A percentile compares a stretch with the other conserved stretches of the same genome.
Evolutionary conservation across 2,329 filamentous ascomycete genomes (phyloP).

Genomic region (Diaporthe australafricana): DNA sequence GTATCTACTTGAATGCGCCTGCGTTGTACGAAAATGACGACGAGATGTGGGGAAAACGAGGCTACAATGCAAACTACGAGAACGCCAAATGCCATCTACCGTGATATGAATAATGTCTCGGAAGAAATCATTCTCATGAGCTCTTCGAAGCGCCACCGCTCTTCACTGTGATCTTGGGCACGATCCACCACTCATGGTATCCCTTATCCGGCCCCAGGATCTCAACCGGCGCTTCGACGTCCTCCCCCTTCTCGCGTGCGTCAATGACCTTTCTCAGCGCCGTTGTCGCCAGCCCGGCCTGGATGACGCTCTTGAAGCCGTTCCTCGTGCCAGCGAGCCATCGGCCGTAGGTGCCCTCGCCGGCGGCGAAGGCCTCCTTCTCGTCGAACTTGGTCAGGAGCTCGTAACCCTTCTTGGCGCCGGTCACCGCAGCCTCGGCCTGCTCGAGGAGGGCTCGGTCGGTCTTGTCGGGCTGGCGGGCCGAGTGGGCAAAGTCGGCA

Average conservation of each 20-base stretch:
- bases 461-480: conserved; percentile 52
- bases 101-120: not conserved
- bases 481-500: conserved; percentile 66
- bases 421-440: conserved; percentile 58
- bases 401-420: conserved; percentile 68
- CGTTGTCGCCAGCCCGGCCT: conserved; percentile 72
- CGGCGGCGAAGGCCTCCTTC: conserved; percentile 62
- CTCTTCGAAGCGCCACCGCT: conserved; percentile 33
- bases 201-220: conserved; percentile 64
- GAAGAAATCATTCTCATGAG: not conserved
- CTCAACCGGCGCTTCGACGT: conserved; percentile 59
- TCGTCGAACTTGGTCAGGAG: conserved; percentile 63
- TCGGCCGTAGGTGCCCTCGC: conserved; percentile 65
- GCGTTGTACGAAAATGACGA: not conserved
- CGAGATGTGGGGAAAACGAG: not conserved
- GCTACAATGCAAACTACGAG: not conserved
- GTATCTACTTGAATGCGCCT: not conserved
- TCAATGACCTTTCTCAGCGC: conserved; percentile 68
- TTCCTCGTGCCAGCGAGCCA: conserved; percentile 72
- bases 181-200: conserved; percentile 75
- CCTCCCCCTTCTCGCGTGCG: conserved; percentile 42
- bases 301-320: conserved; percentile 77
- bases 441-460: conserved; percentile 56
- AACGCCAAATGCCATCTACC: conserved; percentile 2
- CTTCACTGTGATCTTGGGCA: conserved; percentile 58